Percentiles rank a stretch among this genome's conserved stretches.
Evolutionary conservation across 192 early-diverging fungal genomes (phyloP).

Genomic region (Podila epigama): DNA sequence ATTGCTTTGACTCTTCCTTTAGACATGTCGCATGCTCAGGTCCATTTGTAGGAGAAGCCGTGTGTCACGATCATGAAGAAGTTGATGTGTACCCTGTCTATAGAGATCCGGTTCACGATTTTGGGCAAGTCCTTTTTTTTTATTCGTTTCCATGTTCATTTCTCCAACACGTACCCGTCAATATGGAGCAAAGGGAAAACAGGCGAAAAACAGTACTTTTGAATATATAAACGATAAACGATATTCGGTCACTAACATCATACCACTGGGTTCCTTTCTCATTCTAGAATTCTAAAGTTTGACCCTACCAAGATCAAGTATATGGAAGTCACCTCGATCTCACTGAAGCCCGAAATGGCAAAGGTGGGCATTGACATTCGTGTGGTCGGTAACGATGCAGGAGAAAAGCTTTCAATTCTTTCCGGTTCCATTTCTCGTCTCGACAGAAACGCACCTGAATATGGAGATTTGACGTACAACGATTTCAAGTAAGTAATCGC

Average conservation of each 20-base stretch:
- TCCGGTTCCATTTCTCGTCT: slow-evolving; percentile 83
- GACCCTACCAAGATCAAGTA: slow-evolving; percentile 77
- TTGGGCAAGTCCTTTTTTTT: slow-evolving; percentile 58
- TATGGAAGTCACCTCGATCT: slow-evolving; percentile 72
- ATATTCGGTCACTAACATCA: too few species aligned
- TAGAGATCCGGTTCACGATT: slow-evolving; percentile 79
- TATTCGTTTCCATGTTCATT: not conserved
- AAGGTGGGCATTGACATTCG: slow-evolving; percentile 84
- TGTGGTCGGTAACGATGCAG: slow-evolving; percentile 83
- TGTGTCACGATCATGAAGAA: slow-evolving; percentile 84
- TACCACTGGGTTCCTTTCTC: not conserved
- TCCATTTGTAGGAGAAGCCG: slow-evolving; percentile 84
- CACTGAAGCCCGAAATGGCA: slow-evolving; percentile 71
- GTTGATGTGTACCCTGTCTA: slow-evolving; percentile 78
- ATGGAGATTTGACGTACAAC: slow-evolving; percentile 78
- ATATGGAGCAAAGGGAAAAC: not conserved
- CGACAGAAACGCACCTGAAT: slow-evolving; percentile 84
- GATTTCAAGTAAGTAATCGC: slow-evolving; percentile 60
- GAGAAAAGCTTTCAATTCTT: slow-evolving; percentile 82
- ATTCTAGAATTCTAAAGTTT: slow-evolving; percentile 57
- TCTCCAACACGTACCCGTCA: not conserved
- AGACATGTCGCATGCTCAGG: slow-evolving; percentile 77
- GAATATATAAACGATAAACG: too few species aligned
- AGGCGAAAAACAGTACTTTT: too few species aligned
- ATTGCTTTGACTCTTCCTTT: not conserved